Percentiles rank a stretch among this genome's conserved stretches.
phyloP scores from a whole-genome alignment of 192 early-diverging fungal genomes.

The Kickxella alabastrina region DNA sequence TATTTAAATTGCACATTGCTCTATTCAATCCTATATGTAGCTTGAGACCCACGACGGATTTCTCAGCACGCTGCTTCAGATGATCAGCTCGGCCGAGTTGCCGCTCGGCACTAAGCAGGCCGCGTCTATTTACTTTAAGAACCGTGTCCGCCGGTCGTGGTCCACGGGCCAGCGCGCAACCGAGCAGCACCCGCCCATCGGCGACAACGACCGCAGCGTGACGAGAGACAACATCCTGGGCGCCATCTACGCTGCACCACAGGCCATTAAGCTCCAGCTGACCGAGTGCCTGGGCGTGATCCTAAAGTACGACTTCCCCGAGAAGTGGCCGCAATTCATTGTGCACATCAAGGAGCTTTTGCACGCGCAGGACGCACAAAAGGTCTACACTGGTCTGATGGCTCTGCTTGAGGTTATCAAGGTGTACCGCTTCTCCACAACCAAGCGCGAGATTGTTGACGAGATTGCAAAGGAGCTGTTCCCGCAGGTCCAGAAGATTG shows the following conservation, averaged over 20 bases:
- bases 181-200: conserved; percentile 51
- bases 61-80: conserved; percentile 44
- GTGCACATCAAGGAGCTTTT: conserved; percentile 61
- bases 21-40: conserved; percentile 31
- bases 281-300: conserved; percentile 72
- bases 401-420: conserved; percentile 78
- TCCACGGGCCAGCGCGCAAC: conserved; percentile 22
- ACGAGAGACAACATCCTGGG: conserved; percentile 73
- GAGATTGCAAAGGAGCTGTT: conserved; percentile 73
- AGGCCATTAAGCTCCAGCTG: conserved; percentile 79
- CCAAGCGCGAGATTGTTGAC: conserved; percentile 63
- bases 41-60: conserved; percentile 48
- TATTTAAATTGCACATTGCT: no score
- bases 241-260: conserved; percentile 66
- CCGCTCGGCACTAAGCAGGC: conserved; percentile 41
- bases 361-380: conserved; percentile 60
- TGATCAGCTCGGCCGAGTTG: conserved; percentile 31
- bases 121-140: conserved; percentile 86
- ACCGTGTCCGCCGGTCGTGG: conserved; percentile 74
- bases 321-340: conserved; percentile 78
- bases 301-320: conserved; percentile 72
- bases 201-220: conserved; percentile 64
- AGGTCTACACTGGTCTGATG: conserved; percentile 73
- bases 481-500: conserved; percentile 75
- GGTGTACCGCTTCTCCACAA: conserved; percentile 67